Conservation (phyloP, 495 filamentous ascomycete genomes). For the Podospora australis region DNA sequence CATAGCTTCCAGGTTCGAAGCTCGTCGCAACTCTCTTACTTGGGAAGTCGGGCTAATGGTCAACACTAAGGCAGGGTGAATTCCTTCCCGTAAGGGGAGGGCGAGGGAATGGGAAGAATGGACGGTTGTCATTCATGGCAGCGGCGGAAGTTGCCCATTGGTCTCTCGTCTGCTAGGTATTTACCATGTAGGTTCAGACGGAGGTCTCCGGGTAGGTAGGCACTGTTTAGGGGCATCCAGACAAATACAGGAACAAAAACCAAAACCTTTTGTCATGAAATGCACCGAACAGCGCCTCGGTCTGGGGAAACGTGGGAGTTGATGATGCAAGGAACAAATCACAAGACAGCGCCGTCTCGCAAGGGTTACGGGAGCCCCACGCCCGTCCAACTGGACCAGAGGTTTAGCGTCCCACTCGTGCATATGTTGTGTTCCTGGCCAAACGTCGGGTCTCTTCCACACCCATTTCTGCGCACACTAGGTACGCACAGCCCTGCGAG, state of each 20-base stretch:
- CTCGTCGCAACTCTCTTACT: not conserved
- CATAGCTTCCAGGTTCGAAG: not conserved
- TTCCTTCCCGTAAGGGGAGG: not conserved
- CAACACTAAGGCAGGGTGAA: not conserved
- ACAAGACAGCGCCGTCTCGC: conserved; percentile 13
- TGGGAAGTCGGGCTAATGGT: not conserved
- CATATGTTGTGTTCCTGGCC: conserved; percentile 21
- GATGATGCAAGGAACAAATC: conserved; percentile 31
- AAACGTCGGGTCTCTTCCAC: not conserved
- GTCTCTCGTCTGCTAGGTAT: too few species aligned
- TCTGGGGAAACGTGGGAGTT: conserved; percentile 28
- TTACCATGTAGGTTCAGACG: too few species aligned
- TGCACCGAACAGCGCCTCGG: conserved; percentile 19
- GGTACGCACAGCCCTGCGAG: not conserved
- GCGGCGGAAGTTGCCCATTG: not conserved
- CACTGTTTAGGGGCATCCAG: too few species aligned
- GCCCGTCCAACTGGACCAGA: conserved; percentile 10
- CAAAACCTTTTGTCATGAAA: conserved; percentile 34
- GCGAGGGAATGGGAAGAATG: not conserved
- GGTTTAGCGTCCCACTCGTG: conserved; percentile 15
- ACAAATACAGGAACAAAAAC: conserved; percentile 4
- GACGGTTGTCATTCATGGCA: not conserved
- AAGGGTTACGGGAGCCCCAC: conserved; percentile 22
- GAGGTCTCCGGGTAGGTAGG: too few species aligned
- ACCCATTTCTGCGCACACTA: not conserved